Percentiles rank a stretch among this genome's conserved stretches.
Conservation (phyloP, 164 flowering plant species). For the Tinospora cordifolia region DNA sequence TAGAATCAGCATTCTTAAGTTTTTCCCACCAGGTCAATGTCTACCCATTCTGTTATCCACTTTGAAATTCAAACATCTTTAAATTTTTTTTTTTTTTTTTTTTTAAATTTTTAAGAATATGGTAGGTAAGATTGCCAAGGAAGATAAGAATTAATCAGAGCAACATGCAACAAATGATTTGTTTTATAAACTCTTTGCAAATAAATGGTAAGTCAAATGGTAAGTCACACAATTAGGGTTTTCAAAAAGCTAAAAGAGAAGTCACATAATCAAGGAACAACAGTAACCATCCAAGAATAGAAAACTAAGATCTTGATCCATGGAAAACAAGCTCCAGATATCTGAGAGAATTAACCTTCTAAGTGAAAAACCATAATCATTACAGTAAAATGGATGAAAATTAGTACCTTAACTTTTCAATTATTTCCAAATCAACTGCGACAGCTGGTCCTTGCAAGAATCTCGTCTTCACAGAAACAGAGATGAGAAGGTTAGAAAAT, state of each 20-base stretch:
- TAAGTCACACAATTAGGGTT: neutral
- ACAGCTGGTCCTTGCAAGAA: slow-evolving; percentile 89
- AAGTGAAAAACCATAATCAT: neutral
- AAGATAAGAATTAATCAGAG: neutral
- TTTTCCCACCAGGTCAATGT: neutral
- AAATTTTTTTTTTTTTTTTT: neutral
- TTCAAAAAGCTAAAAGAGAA: too few relatives aligned
- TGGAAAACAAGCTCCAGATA: neutral
- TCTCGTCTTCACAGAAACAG: slow-evolving; percentile 71
- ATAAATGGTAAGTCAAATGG: neutral
- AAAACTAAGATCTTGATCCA: neutral
- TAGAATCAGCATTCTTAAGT: too few relatives aligned
- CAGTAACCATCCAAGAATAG: neutral
- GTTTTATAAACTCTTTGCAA: neutral
- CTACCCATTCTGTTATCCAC: neutral
- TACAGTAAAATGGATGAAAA: neutral
- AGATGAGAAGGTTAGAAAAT: slow-evolving; percentile 41
- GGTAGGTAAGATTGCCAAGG: neutral
- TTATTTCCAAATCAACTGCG: slow-evolving; percentile 53
- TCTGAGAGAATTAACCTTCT: neutral
- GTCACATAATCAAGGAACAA: too few relatives aligned
- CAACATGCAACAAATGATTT: neutral
- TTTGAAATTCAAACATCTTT: neutral
- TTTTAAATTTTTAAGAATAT: neutral
- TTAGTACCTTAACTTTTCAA: slow-evolving; percentile 78